Evolutionary conservation across 148 eudicot species (phyloP).

Genomic region (Diospyros lotus): DNA sequence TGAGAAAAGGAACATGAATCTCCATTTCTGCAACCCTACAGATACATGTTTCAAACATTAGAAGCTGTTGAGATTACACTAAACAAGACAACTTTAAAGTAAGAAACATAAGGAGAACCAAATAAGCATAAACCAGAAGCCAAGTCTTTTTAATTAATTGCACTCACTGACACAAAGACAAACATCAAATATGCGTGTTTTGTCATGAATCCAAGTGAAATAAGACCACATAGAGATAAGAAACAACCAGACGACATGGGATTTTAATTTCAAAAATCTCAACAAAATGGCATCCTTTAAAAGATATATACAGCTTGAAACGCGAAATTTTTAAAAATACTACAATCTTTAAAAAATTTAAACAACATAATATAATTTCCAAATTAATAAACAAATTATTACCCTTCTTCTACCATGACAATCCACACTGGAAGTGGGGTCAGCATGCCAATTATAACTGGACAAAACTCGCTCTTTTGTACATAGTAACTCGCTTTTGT

Average conservation of each 20-base stretch:
- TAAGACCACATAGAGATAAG: not conserved
- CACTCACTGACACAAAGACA: not conserved
- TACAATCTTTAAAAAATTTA: not conserved
- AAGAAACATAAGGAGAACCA: conserved; percentile 4
- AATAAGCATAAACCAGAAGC: not conserved
- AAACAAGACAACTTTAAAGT: not conserved
- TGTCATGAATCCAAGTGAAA: not conserved
- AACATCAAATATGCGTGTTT: not conserved
- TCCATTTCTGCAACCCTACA: conserved; percentile 91
- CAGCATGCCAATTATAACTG: no score
- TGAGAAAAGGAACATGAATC: conserved; percentile 68
- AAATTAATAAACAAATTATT: no score
- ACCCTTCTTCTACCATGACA: no score
- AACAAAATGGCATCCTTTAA: conserved; percentile 3
- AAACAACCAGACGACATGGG: not conserved
- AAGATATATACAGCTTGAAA: not conserved
- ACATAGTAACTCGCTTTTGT: no score
- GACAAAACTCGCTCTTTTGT: no score
- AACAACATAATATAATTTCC: no score
- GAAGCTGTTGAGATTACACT: not conserved
- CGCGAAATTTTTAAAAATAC: not conserved
- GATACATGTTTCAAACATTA: conserved; percentile 7
- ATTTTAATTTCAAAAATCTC: not conserved
- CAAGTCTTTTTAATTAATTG: not conserved
- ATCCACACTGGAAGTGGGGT: no score